Evolutionary conservation across 1,139 yeast species (phyloP).

Genomic region (Sugiyamaella neomexicana): DNA sequence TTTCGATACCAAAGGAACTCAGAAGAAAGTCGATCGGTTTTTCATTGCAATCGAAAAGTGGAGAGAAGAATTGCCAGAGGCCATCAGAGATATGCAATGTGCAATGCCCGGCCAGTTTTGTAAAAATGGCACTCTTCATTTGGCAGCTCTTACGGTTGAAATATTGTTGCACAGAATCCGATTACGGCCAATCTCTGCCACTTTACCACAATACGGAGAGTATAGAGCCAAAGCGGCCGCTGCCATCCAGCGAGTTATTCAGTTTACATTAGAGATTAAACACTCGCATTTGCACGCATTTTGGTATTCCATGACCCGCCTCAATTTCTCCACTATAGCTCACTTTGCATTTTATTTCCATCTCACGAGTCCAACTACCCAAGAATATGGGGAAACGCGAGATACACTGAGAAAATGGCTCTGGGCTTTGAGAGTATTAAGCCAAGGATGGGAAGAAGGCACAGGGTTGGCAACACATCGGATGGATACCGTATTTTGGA

Average conservation of each 20-base stretch:
- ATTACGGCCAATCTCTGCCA: constrained; percentile 32
- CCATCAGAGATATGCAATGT: constrained; percentile 35
- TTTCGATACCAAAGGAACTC: constrained; percentile 25
- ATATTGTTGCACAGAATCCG: constrained; percentile 36
- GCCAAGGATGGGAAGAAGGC: constrained; percentile 42
- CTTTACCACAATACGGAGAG: constrained; percentile 26
- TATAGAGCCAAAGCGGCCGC: constrained; percentile 37
- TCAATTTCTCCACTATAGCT: constrained; percentile 39
- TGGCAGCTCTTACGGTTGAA: constrained; percentile 39
- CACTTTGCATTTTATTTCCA: constrained; percentile 40
- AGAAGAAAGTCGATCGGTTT: constrained; percentile 29
- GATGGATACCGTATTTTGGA: constrained; percentile 40
- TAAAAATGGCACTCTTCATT: constrained; percentile 39
- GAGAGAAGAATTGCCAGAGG: constrained; percentile 37
- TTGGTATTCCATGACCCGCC: constrained; percentile 41
- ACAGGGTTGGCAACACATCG: constrained; percentile 41
- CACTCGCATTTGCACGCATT: constrained; percentile 43
- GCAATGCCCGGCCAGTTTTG: constrained; percentile 35
- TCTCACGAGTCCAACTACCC: constrained; percentile 36
- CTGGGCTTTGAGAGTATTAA: constrained; percentile 33
- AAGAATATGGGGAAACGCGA: constrained; percentile 36
- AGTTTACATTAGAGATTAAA: constrained; percentile 40
- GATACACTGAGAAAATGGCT: constrained; percentile 40
- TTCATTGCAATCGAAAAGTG: constrained; percentile 33
- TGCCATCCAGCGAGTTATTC: constrained; percentile 37